Base-by-base conservation (phyloP, 2,329 filamentous ascomycete genomes). In the Metarhizium album region DNA sequence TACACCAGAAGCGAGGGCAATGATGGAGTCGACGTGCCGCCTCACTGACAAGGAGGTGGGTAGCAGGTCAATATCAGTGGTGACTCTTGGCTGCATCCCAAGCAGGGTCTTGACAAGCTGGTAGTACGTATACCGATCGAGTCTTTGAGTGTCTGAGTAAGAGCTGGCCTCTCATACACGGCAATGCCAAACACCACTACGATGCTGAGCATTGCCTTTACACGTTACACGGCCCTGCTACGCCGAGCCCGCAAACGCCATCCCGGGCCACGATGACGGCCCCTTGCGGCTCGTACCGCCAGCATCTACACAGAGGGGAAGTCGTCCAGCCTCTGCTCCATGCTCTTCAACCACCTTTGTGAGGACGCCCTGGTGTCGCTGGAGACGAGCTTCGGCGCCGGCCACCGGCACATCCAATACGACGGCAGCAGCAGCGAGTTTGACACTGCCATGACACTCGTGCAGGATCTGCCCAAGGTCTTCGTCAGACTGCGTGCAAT, bases 1-100 rank as follows among this genome's bases (percentile, higher is more conserved):
- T 74, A 0, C n/a, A n/a, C 71, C 71, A 11, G 69, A 69, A 4
- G 74, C 64, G 4, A 73, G 55, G 2, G 70, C 66, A 37, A 70
- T 55, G 2, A 56, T 60, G 0, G 63, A 61, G 33, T 50, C 54
- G 42, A 51, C 58, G 24, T 38, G 51, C 33, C 33, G 42, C 13
- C 55, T 45, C 7, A 55, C 38, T 4, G 52, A 51, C 9, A 63
- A 53, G 2, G 59, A 52, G 2, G 64, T 60, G 4, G 65, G 59
- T 2, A 73, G 56, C 0, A 72, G 60, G 40, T 70, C 66, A 16
- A 71, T 68, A 51, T 73, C 70, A 22, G 65, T 67, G 1, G 68
- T 66, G 2, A 72, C 52, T 9, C 47, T 61, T 4, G 72, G 48
- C 0, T 53, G 49, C 0, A 47, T 47, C 2, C 57, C 55, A 2